Evolutionary conservation across 2,329 filamentous ascomycete species (phyloP).

Genomic region (Pseudofabraea citricarpa): DNA sequence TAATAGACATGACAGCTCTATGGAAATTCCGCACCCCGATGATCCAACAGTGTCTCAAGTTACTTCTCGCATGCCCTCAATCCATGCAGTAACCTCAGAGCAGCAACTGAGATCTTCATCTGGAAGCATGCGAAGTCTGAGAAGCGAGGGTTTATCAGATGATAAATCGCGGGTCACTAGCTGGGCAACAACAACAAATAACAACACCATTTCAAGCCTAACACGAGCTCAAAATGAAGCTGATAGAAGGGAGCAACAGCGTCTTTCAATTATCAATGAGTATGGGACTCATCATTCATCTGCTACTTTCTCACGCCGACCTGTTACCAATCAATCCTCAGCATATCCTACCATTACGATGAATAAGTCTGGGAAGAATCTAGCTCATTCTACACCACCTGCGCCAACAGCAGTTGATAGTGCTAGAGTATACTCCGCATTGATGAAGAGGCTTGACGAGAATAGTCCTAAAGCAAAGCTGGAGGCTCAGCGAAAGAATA

Average conservation of each 20-base stretch:
- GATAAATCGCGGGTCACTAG: constrained; percentile 66
- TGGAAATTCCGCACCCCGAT: constrained; percentile 31
- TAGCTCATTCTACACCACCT: constrained; percentile 7
- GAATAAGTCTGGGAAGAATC: constrained; percentile 12
- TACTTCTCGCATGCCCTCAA: constrained; percentile 42
- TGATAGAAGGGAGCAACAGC: constrained; percentile 45
- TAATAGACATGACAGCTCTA: constrained; percentile 26
- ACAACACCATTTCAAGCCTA: constrained; percentile 45
- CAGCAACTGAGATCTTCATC: constrained; percentile 46
- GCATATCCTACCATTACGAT: constrained; percentile 16
- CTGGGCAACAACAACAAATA: constrained; percentile 62
- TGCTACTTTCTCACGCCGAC: constrained; percentile 27
- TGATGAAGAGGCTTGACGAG: constrained; percentile 52
- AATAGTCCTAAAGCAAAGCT: constrained; percentile 27
- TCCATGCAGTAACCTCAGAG: constrained; percentile 42
- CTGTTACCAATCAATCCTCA: constrained; percentile 22
- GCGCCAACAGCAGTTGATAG: constrained; percentile 40
- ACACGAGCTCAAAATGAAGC: constrained; percentile 7
- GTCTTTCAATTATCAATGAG: constrained; percentile 62
- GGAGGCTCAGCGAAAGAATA: constrained; percentile 13
- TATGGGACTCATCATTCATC: constrained; percentile 40
- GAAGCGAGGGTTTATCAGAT: constrained; percentile 36
- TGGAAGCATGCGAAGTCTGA: constrained; percentile 49
- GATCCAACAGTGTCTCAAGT: constrained; percentile 44
- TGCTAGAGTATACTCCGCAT: constrained; percentile 56